Base-by-base conservation (phyloP, 768 basidiomycete genomes). In the Boletus insuetus region DNA sequence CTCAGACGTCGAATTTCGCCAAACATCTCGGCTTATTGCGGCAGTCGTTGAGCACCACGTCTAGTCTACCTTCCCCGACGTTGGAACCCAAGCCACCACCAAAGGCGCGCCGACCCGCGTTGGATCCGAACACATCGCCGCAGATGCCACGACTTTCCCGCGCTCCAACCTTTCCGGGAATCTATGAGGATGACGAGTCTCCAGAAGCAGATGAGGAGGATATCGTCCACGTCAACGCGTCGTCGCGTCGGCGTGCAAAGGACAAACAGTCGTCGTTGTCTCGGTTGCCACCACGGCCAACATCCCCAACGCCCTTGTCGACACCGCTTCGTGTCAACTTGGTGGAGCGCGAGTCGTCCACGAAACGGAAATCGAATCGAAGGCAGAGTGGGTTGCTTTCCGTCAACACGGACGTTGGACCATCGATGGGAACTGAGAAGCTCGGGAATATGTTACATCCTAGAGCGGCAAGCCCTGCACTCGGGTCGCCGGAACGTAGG, bases 161-260 rank as follows among this genome's bases (percentile, higher is more conserved):
- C 47, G 73, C 82, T 39, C 88, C 86, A 10, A 85, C 79, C 49
- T 67, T 89, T 37, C 86, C 87, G 0, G 84, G 81, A 16, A 88
- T 89, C 50, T 63, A 73, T 31, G 87, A 89, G 64, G 87, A 88
- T 43, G 85, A 87, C 1, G 87, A 89, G 64, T 78, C 78, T 20
- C 58, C 60, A 0, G 77, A 78, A 1, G 75, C 74, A 10, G 78
- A 78, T 5, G 70, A 77, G 7, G 78, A 79, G 29, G 70, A 73
- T 1, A 49, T 64, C 19, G 73, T 74, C 14, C 72, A 74, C 49
- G 70, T 71, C 16, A 71, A 72, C 48, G 76, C 79, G 9, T 66
- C 64, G 7, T 58, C 69, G 14, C 76, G 75, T 14, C 74, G 76
- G 61, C 80, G 77, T 60, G 48, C 73, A 31, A 83, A 81, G 64